Evolutionary conservation across 1,139 yeast genomes (phyloP).

Genomic region (Pichia sp.): DNA sequence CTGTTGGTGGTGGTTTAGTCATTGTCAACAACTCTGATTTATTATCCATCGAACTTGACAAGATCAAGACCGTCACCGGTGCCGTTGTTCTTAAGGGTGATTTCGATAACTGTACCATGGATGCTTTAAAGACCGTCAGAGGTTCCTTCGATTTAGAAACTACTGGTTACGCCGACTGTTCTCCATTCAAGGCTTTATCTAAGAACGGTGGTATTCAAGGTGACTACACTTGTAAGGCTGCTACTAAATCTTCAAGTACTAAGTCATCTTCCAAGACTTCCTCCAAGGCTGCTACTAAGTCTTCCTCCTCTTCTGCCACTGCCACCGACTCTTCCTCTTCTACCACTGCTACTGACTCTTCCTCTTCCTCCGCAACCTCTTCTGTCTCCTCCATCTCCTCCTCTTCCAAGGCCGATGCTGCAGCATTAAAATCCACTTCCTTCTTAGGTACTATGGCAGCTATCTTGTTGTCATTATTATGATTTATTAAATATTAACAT

Average conservation of each 20-base stretch:
- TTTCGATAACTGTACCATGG: conserved; percentile 77
- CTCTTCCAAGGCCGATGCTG: conserved; percentile 26
- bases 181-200: conserved; percentile 65
- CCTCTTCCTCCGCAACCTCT: conserved; percentile 29
- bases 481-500: conserved; percentile 28
- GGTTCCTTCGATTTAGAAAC: conserved; percentile 92
- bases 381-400: conserved; percentile 24
- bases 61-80: conserved; percentile 77
- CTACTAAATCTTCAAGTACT: conserved; percentile 34
- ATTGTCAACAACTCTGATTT: conserved; percentile 81
- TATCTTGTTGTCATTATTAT: conserved; percentile 62
- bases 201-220: conserved; percentile 82
- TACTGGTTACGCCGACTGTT: conserved; percentile 78
- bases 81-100: conserved; percentile 80
- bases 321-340: conserved; percentile 25
- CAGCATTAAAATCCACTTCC: conserved; percentile 39
- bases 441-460: conserved; percentile 62
- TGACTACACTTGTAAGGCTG: conserved; percentile 73
- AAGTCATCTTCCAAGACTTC: conserved; percentile 39
- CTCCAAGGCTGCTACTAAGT: conserved; percentile 27
- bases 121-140: conserved; percentile 68
- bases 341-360: conserved; percentile 20
- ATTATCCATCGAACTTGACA: conserved; percentile 62
- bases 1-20: conserved; percentile 86
- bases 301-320: too few relatives aligned